Conservation (phyloP, 2,329 filamentous ascomycete genomes). For the Apiospora kogelbergensis region DNA sequence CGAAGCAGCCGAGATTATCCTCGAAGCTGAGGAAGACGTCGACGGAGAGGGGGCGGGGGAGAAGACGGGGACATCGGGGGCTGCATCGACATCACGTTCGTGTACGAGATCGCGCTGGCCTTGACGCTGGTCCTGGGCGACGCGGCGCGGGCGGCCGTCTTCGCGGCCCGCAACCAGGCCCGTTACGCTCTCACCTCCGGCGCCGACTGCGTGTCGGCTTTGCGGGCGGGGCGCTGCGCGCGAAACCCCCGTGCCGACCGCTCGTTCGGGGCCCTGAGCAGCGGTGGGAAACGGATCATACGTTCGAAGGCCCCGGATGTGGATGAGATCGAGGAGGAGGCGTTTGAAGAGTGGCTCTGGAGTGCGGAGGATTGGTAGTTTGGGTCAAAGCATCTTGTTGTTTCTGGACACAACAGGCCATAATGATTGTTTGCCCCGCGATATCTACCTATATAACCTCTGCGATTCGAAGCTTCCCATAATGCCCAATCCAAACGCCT, state of each 20-base stretch:
- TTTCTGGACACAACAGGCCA: too few species aligned
- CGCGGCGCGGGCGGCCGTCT: conserved; percentile 7
- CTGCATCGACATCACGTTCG: conserved; percentile 7
- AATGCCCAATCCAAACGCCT: background rate
- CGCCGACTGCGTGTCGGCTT: background rate
- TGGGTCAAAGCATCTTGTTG: too few species aligned
- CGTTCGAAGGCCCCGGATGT: background rate
- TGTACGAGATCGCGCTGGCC: conserved; percentile 9
- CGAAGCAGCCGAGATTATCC: background rate
- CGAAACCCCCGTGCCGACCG: background rate
- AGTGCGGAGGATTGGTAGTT: background rate
- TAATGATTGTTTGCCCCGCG: background rate
- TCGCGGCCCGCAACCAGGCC: conserved; percentile 5
- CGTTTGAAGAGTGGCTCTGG: conserved; percentile 11
- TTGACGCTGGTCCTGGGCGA: background rate
- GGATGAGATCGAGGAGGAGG: background rate
- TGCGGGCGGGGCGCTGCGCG: background rate
- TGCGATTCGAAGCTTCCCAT: background rate
- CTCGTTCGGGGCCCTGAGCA: background rate
- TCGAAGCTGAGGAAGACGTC: background rate
- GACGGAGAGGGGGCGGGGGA: background rate
- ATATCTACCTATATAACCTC: background rate
- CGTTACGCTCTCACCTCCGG: background rate
- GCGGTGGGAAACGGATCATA: background rate
- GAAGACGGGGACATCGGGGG: background rate